Evolutionary conservation across 305 asterid genomes (phyloP).

Genomic region (Fraxinus sp.): DNA sequence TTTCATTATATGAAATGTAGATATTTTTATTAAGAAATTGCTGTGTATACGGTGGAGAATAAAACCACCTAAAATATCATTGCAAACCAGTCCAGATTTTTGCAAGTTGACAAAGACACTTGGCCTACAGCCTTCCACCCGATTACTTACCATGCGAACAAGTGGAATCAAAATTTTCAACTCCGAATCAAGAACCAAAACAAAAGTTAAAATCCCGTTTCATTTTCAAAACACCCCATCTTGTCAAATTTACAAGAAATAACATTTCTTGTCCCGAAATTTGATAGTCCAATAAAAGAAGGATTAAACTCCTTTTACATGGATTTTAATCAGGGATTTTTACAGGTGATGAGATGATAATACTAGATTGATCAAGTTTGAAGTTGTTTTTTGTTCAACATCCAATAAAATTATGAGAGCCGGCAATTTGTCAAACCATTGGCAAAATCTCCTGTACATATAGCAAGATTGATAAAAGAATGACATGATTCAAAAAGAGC

Average conservation of each 20-base stretch:
- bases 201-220: background rate
- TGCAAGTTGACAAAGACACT: slow-evolving; percentile 24
- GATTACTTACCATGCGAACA: background rate
- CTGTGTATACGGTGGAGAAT: slow-evolving; percentile 4
- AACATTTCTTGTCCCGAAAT: background rate
- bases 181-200: slow-evolving; percentile 6
- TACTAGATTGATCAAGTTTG: too few species aligned
- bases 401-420: background rate
- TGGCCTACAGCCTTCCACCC: background rate
- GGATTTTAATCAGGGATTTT: background rate
- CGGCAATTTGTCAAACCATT: background rate
- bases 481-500: slow-evolving; percentile 14
- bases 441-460: background rate
- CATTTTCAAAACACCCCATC: background rate
- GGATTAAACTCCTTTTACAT: background rate
- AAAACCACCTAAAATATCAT: slow-evolving; percentile 1
- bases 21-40: background rate
- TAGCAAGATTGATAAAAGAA: background rate
- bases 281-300: background rate
- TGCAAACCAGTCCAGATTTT: slow-evolving; percentile 15
- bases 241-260: background rate
- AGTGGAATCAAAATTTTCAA: background rate
- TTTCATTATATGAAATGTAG: background rate
- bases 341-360: background rate
- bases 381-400: background rate